Evolutionary conservation across 768 basidiomycete species (phyloP).

Genomic region (Leccinum uliginosum): DNA sequence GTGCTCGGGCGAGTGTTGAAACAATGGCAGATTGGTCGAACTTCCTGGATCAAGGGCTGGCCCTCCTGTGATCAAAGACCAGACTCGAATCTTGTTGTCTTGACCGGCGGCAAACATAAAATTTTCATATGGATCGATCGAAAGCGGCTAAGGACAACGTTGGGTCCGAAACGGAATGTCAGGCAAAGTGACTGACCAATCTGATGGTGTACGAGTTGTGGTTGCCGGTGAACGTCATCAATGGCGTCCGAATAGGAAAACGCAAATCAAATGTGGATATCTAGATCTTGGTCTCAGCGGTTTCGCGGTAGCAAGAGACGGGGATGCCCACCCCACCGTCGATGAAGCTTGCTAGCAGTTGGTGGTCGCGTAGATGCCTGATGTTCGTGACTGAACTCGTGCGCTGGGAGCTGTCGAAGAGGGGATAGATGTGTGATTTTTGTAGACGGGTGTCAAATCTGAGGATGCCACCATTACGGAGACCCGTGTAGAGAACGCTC

Average conservation of each 20-base stretch:
- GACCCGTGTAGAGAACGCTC: constrained; percentile 51
- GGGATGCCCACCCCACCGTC: constrained; percentile 50
- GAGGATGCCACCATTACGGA: constrained; percentile 55
- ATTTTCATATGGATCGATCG: constrained; percentile 50
- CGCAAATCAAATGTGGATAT: constrained; percentile 62
- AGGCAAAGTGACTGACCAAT: constrained; percentile 40
- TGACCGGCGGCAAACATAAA: constrained; percentile 68
- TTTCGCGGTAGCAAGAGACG: background rate
- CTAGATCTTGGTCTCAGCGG: constrained; percentile 31
- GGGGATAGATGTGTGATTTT: constrained; percentile 33
- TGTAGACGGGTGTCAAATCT: constrained; percentile 54
- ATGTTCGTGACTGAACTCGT: constrained; percentile 53
- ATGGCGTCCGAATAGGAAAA: constrained; percentile 43
- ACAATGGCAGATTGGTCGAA: constrained; percentile 20
- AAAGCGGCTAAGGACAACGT: constrained; percentile 48
- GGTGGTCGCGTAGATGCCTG: constrained; percentile 43
- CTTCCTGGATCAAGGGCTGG: constrained; percentile 17
- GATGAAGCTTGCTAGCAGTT: constrained; percentile 55
- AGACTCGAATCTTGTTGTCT: constrained; percentile 59
- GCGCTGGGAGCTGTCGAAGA: constrained; percentile 35
- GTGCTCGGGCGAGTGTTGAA: constrained; percentile 33
- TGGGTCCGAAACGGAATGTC: constrained; percentile 1
- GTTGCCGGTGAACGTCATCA: constrained; percentile 50
- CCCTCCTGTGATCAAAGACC: constrained; percentile 60
- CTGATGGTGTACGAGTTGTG: constrained; percentile 48